Evolutionary conservation across 2,329 filamentous ascomycete genomes (phyloP), one percentile per base, ranked within the genome.

Genomic region (Venturia aucupariae): DNA sequence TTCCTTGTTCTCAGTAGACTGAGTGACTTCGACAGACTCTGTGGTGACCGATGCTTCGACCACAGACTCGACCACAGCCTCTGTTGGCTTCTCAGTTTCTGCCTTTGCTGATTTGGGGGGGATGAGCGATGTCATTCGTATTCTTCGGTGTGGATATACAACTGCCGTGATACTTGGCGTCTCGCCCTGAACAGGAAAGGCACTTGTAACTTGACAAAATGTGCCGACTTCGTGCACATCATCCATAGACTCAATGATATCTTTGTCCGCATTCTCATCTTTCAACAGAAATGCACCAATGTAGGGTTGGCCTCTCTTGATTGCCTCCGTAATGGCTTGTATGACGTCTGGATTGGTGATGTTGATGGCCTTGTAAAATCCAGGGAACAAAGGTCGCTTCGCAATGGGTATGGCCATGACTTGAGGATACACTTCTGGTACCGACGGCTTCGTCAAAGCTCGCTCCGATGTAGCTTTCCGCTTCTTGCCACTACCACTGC

Each of bases 331-430:
- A 69, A 99, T 96, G 27, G 94, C 94, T 46, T 87, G 86, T 17
- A 92, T 89, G 42, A 99, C 94, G 70, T 94, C 90, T 22, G 90
- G 90, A 72, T 99, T 92, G 73, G 90, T 88, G 69, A 99, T 96
- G 3, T 93, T 99, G 69, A 99, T 94, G 11, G 94, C 93, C 78
- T 99, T 99, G 80, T 99, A 99, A 77, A 97, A 99, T 1, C 94
- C 94, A 0, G 94, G 94, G 77, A 97, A 99, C 15, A 99, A 80
- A 13, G 94, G 94, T 63, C 94, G 84, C 75, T 95, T 92, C 35
- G 91, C 90, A 71, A 99, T 97, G 8, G 94, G 94, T 64, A 99
- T 96, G 2, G 93, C 93, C 83, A 99, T 90, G 64, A 99, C 92
- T 74, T 97, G 94, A 3, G 94, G 94, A 74, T 99, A 99, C 54